Evolutionary conservation across 208 protist species (phyloP).

Genomic region (Kentomonas sorsogonicus): DNA sequence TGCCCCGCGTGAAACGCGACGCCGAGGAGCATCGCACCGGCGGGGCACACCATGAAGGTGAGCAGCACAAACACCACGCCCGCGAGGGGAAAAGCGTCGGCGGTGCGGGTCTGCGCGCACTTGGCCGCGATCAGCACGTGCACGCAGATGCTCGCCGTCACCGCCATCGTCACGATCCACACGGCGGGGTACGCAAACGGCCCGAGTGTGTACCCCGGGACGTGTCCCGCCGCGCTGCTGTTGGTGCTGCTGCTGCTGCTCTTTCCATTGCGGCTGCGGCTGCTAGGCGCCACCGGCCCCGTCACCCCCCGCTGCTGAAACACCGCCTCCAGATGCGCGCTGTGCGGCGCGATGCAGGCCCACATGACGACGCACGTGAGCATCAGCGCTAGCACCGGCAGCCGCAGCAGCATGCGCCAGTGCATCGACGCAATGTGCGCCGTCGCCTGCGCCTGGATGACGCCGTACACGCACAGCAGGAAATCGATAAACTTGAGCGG

Average conservation of each 20-base stretch:
- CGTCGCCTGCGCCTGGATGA: slow-evolving; percentile 56
- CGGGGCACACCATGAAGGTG: slow-evolving; percentile 45
- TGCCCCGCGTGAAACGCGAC: slow-evolving; percentile 59
- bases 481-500: slow-evolving; percentile 45
- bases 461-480: slow-evolving; percentile 53
- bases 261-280: no score
- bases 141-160: slow-evolving; percentile 61
- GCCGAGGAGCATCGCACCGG: slow-evolving; percentile 32
- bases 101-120: slow-evolving; percentile 37
- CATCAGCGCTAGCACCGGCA: slow-evolving; percentile 50
- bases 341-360: slow-evolving; percentile 41
- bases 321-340: no score
- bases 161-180: slow-evolving; percentile 76
- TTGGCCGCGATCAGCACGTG: slow-evolving; percentile 75
- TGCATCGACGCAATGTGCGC: slow-evolving; percentile 31
- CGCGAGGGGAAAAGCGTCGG: slow-evolving; percentile 40
- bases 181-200: slow-evolving; percentile 75
- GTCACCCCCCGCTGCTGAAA: no score
- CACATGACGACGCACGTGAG: slow-evolving; percentile 56
- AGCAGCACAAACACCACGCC: slow-evolving; percentile 64
- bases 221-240: slow-evolving; percentile 18
- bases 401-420: slow-evolving; percentile 57
- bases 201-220: slow-evolving; percentile 47
- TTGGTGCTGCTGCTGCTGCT: no score
- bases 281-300: no score